These are phyloP conservation scores for Starmerella powellii DNA, from an alignment of 805 yeast genomes.

Conservation along the genomic window DNA sequence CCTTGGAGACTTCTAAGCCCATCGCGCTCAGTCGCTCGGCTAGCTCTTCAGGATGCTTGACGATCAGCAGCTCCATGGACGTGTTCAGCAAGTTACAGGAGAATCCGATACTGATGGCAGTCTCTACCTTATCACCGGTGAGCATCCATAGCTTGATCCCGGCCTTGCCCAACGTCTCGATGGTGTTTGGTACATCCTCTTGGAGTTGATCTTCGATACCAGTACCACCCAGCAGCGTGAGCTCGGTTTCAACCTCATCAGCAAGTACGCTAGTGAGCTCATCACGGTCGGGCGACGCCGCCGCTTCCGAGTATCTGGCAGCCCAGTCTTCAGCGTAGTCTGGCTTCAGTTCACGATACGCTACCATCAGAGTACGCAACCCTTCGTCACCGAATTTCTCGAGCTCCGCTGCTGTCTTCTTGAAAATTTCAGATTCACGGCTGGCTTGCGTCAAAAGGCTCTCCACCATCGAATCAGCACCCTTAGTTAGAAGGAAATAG, in stretches of 20 bases:
- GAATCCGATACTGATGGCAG: constrained; percentile 74
- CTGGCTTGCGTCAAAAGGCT: constrained; percentile 34
- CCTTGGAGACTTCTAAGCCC: constrained; percentile 29
- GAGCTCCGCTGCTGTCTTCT: constrained; percentile 49
- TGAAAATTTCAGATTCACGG: constrained; percentile 27
- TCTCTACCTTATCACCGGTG: constrained; percentile 73
- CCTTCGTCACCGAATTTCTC: constrained; percentile 69
- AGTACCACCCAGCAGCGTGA: constrained; percentile 59
- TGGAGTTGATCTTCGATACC: constrained; percentile 74
- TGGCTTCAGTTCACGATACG: constrained; percentile 42
- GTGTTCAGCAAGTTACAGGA: constrained; percentile 59
- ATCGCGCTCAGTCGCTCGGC: constrained; percentile 37
- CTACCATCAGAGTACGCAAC: constrained; percentile 61
- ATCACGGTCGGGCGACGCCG: constrained; percentile 48
- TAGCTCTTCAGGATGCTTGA: constrained; percentile 34
- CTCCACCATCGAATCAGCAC: constrained; percentile 66
- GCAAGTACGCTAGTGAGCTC: constrained; percentile 41
- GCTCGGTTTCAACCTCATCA: constrained; percentile 46
- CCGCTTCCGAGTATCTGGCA: constrained; percentile 37
- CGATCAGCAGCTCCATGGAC: constrained; percentile 49
- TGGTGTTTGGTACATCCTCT: constrained; percentile 66
- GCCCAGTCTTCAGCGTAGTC: constrained; percentile 44
- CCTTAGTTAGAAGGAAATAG: constrained; percentile 46
- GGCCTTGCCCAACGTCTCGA: constrained; percentile 51
- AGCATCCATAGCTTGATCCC: constrained; percentile 76